Percentiles rank a stretch among this genome's conserved stretches.
Conservation (phyloP, 257 asterid genomes). For the Nicotiana tabacum region DNA sequence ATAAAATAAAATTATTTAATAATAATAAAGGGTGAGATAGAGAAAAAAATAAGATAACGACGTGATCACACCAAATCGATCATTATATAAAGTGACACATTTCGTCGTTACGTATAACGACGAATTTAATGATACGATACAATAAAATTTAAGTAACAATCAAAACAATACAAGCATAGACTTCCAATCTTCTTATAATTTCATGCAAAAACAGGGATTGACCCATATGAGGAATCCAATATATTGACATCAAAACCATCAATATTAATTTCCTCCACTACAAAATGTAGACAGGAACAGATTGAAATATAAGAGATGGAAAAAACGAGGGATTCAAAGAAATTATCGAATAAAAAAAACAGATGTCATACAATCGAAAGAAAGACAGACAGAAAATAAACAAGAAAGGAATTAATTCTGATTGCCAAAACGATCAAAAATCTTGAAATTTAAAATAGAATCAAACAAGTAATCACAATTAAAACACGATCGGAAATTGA, state of each 20-base stretch:
- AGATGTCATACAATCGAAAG: background rate
- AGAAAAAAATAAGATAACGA: no score
- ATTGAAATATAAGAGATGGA: background rate
- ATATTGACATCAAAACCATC: no score
- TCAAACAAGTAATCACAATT: background rate
- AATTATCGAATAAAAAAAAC: background rate
- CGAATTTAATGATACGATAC: no score
- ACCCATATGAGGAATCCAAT: background rate
- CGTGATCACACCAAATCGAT: no score
- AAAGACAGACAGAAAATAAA: background rate
- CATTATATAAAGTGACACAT: no score
- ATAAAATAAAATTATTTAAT: no score
- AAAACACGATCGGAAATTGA: background rate
- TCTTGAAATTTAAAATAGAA: background rate
- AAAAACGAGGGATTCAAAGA: background rate
- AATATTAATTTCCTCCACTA: background rate
- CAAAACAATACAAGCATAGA: no score
- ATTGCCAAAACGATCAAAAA: background rate
- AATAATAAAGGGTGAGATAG: no score
- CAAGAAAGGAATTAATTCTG: background rate
- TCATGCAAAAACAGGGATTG: background rate
- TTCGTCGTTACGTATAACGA: no score
- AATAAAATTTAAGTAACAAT: no score
- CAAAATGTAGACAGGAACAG: background rate
- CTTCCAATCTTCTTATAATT: background rate